Evolutionary conservation across 768 basidiomycete genomes (phyloP).

Genomic region (Podaxis mareebaensis): DNA sequence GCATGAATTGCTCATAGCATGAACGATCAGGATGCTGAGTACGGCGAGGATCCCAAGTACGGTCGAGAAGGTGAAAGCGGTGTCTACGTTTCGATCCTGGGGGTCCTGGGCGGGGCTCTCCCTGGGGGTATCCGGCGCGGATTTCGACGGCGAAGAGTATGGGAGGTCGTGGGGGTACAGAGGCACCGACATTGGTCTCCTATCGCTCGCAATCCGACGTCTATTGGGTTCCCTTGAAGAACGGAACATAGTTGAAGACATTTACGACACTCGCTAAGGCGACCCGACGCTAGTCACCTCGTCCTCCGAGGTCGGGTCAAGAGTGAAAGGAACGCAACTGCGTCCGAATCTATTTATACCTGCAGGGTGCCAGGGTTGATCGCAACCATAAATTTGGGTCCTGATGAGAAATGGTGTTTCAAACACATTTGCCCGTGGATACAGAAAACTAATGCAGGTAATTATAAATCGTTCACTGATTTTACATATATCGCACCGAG

Average conservation of each 20-base stretch:
- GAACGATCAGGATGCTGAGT: background rate
- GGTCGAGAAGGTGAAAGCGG: background rate
- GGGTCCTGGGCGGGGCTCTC: background rate
- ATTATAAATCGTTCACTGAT: too few relatives aligned
- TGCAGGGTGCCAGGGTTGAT: background rate
- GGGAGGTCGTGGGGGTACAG: background rate
- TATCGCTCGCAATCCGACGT: background rate
- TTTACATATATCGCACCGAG: too few relatives aligned
- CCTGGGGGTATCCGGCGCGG: background rate
- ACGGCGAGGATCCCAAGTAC: background rate
- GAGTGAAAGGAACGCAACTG: too few relatives aligned
- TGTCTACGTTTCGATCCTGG: background rate
- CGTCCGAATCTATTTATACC: background rate
- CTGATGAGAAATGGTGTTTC: background rate
- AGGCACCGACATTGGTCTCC: slow-evolving; percentile 3
- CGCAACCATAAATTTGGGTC: background rate
- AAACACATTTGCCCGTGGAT: background rate
- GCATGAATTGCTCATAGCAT: background rate
- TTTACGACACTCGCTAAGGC: background rate
- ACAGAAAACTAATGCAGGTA: too few relatives aligned
- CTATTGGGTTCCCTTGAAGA: background rate
- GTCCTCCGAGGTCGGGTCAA: too few relatives aligned
- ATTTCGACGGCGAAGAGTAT: background rate
- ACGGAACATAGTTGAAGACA: background rate
- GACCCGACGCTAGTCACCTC: background rate